Evolutionary conservation across 306 rosid genomes (phyloP).

Genomic region (Gynostemma pentaphyllum): DNA sequence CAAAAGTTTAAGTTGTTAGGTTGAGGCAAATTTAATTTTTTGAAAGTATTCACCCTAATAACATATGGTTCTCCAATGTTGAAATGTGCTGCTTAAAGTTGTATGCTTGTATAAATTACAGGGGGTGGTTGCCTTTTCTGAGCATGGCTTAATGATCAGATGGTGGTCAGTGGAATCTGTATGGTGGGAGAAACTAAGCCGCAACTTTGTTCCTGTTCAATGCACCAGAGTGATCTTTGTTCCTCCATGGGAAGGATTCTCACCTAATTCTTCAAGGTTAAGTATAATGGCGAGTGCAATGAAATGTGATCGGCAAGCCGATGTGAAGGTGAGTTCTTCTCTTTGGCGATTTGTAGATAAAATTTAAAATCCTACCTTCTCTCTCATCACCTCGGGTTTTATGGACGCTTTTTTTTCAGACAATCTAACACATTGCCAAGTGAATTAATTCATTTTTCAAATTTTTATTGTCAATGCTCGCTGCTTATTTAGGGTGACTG

Average conservation of each 20-base stretch:
- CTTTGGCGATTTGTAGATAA: background rate
- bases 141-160: slow-evolving; percentile 86
- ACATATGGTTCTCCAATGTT: background rate
- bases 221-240: slow-evolving; percentile 89
- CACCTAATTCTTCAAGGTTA: slow-evolving; percentile 85
- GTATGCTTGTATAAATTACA: slow-evolving; percentile 14
- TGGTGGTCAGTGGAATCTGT: slow-evolving; percentile 98
- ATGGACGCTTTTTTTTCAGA: background rate
- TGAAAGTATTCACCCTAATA: background rate
- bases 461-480: background rate
- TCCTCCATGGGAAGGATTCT: slow-evolving; percentile 99
- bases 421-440: background rate
- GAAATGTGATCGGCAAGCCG: slow-evolving; percentile 36
- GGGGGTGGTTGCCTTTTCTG: slow-evolving; percentile 96
- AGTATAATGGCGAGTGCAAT: slow-evolving; percentile 81
- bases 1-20: background rate
- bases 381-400: background rate
- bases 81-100: slow-evolving; percentile 5
- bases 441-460: background rate
- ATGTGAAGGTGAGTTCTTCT: slow-evolving; percentile 38
- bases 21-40: background rate
- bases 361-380: background rate
- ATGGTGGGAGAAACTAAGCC: slow-evolving; percentile 96
- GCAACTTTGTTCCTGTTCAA: slow-evolving; percentile 74
- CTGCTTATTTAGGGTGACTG: too few relatives aligned